Evolutionary conservation across 2,329 filamentous ascomycete species (phyloP), one percentile per base, ranked within the genome.

Genomic region (Paracamarosporium sp.): DNA sequence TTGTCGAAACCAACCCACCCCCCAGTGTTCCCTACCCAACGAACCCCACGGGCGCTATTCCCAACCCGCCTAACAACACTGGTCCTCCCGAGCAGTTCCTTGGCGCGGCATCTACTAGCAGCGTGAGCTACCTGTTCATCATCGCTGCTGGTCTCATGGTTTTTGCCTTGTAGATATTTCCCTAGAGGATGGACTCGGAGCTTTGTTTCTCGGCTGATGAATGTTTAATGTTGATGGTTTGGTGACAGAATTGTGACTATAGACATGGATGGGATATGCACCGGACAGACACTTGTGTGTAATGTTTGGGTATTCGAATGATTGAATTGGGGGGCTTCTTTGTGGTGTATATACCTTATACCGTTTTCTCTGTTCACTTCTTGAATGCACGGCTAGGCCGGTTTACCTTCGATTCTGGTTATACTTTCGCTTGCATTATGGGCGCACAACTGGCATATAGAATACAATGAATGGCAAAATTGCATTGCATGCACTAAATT

Each of bases 1-100:
- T 65, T n/a, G 63, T 69, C 8, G 71, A 72, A 41, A 75, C 70
- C 11, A 54, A 53, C 20, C 64, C 72, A 3, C 62, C 69, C 1
- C 71, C 72, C 3, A 53, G 50, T 31, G 65, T 66, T 4, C 61
- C 67, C 13, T 45, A 56, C 8, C 69, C 69, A 0, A 63, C 66
- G 11, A 59, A 63, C 5, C 70, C 71, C 11, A 64, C 68, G 17
- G 62, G 64, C 50, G 59, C 54, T 22, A 28, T 68, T 22, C 59
- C 68, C 8, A 57, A 51, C 22, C 62, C 62, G 13, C 55, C 57
- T 15, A 73, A 71, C 56, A 58, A 60, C 3, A 69, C 70, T 1
- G 50, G 54, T 15, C 63, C 66, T 15, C 64, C 69, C 4, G 53
- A 64, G 17, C 25, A 72, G 43, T 74, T 74, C 58, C 68, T 68